phyloP scores from a whole-genome alignment of 164 flowering plant species.

The Nymphaea thermarum region DNA sequence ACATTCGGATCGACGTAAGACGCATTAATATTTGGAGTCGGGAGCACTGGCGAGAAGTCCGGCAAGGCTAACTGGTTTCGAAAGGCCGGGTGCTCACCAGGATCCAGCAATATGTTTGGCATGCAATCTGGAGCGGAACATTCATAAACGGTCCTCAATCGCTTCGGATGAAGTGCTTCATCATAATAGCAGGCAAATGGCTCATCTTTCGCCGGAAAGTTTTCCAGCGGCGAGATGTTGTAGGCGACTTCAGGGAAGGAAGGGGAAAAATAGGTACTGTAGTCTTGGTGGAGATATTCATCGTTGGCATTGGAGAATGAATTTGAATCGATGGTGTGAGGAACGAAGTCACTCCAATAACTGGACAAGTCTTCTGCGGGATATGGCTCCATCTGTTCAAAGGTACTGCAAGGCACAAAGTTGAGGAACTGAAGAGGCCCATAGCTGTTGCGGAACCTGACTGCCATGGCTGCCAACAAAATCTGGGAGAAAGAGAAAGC shows the following conservation, averaged over 20 bases:
- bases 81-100: not conserved
- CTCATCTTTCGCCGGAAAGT: constrained; percentile 2
- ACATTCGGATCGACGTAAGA: not conserved
- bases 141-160: not conserved
- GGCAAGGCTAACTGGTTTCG: not conserved
- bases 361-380: constrained; percentile 1
- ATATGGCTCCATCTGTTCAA: constrained; percentile 3
- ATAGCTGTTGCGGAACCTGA: constrained; percentile 3
- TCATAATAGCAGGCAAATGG: constrained; percentile 2
- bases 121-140: not conserved
- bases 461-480: constrained; percentile 3
- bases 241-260: not conserved
- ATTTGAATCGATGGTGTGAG: not conserved
- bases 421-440: not conserved
- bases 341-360: constrained; percentile 1
- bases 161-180: constrained; percentile 3
- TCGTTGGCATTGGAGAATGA: constrained; percentile 1
- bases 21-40: not conserved
- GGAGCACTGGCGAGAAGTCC: not conserved
- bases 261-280: constrained; percentile 2
- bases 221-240: not conserved
- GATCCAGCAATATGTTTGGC: not conserved
- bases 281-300: not conserved
- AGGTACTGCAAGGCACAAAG: not conserved
- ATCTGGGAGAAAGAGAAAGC: not conserved